Evolutionary conservation across 2,329 filamentous ascomycete species (phyloP).

Genomic region (Fusarium sp.): DNA sequence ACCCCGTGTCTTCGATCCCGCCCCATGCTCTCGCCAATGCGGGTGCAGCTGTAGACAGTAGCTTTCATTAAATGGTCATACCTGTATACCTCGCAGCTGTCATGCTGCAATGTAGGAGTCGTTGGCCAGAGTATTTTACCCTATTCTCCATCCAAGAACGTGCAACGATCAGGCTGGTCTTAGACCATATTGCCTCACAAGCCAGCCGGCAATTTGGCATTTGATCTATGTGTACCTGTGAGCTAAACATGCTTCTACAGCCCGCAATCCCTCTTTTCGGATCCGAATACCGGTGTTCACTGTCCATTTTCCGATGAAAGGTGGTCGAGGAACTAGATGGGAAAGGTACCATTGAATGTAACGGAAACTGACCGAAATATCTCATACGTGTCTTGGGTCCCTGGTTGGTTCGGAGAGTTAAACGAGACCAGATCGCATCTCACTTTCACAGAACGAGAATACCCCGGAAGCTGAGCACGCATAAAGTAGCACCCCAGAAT

Average conservation of each 20-base stretch:
- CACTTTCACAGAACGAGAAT: constrained; percentile 36
- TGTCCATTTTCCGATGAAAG: constrained; percentile 5
- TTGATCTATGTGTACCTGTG: not conserved
- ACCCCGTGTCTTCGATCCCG: constrained; percentile 9
- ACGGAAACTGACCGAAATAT: constrained; percentile 43
- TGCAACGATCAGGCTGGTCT: not conserved
- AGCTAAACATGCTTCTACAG: not conserved
- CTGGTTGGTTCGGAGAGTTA: constrained; percentile 1
- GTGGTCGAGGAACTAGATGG: constrained; percentile 1
- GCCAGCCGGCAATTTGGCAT: not conserved
- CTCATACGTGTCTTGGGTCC: constrained; percentile 9
- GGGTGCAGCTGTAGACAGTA: constrained; percentile 15
- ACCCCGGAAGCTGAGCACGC: constrained; percentile 33
- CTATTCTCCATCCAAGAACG: not conserved
- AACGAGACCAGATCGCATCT: constrained; percentile 11
- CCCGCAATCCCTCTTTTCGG: not conserved
- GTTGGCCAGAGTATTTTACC: not conserved
- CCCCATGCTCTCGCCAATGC: constrained; percentile 18
- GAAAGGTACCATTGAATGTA: not conserved
- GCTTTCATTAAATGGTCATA: constrained; percentile 15
- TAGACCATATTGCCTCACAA: not conserved
- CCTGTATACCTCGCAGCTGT: constrained; percentile 2
- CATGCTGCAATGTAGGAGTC: not conserved
- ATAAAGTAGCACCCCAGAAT: constrained; percentile 25
- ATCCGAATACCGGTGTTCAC: not conserved